These are phyloP conservation scores for Corymbia maculata DNA, from an alignment of 345 rosid species.

Conservation along the genomic window DNA sequence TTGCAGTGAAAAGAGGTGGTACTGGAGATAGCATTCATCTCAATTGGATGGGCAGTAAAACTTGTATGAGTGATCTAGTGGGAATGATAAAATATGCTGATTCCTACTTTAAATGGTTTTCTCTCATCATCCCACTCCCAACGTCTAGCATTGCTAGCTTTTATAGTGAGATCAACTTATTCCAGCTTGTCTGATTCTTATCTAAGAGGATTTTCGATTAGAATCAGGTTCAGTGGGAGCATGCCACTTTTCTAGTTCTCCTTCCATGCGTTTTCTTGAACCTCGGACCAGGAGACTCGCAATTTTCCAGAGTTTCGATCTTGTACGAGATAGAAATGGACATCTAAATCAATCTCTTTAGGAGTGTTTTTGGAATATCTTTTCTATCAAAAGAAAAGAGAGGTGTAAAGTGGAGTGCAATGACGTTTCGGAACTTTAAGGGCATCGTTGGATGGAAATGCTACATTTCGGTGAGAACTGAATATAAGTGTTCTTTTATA, in stretches of 20 bases:
- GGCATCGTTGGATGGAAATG: neutral
- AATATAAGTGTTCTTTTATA: neutral
- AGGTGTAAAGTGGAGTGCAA: accelerated
- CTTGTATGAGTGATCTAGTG: neutral
- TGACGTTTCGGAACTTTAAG: neutral
- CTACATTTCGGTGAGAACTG: neutral
- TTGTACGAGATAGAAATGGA: neutral
- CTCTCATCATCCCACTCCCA: neutral
- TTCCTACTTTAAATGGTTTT: neutral
- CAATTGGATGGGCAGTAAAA: neutral
- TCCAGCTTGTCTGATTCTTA: neutral
- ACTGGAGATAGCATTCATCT: neutral
- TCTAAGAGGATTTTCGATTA: neutral
- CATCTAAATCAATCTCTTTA: neutral
- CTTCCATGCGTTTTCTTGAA: neutral
- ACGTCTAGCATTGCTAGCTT: neutral
- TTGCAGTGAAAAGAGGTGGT: neutral
- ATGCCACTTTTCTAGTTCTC: neutral
- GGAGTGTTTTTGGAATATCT: neutral
- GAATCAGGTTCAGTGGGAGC: neutral
- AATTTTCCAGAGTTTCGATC: neutral
- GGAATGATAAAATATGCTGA: neutral
- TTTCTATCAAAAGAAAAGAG: neutral
- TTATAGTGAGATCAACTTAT: neutral
- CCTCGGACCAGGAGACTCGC: neutral